Evolutionary conservation across 768 basidiomycete species (phyloP).

Genomic region (Boletus sensibilis): DNA sequence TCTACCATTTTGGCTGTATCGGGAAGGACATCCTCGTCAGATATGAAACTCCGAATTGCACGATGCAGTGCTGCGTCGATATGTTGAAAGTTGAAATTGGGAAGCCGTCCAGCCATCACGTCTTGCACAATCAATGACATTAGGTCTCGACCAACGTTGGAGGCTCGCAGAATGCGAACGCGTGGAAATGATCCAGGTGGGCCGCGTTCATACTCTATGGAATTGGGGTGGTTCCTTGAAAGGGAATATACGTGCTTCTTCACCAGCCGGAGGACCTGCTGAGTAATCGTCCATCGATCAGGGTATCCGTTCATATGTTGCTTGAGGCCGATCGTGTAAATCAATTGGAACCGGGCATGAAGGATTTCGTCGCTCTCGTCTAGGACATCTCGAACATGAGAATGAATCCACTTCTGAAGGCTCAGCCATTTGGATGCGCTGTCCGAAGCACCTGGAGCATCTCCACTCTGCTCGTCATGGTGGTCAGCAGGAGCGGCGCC

Average conservation of each 20-base stretch:
- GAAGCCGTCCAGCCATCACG: constrained; percentile 11
- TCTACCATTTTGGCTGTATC: constrained; percentile 1
- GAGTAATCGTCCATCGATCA: constrained; percentile 29
- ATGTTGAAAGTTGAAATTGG: constrained; percentile 8
- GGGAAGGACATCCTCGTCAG: not conserved
- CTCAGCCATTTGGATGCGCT: constrained; percentile 12
- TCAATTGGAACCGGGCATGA: constrained; percentile 15
- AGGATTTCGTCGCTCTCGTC: constrained; percentile 27
- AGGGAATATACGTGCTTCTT: not conserved
- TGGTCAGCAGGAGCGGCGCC: not conserved
- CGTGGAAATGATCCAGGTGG: constrained; percentile 10
- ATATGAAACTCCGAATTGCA: constrained; percentile 16
- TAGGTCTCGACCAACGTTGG: not conserved
- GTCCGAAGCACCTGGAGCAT: not conserved
- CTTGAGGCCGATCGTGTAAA: constrained; percentile 28
- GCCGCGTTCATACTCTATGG: not conserved
- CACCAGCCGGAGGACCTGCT: constrained; percentile 25
- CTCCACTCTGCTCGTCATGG: not conserved
- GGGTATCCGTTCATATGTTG: constrained; percentile 25
- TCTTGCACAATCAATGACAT: not conserved
- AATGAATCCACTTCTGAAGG: constrained; percentile 16
- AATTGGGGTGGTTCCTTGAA: not conserved
- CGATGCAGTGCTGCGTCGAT: not conserved
- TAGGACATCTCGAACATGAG: constrained; percentile 12
- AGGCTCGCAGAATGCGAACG: not conserved